A percentile compares a stretch with the other conserved stretches of the same genome.
These are phyloP conservation scores for Artemisia tridentata DNA, from an alignment of 129 eudicot species.

Conservation along the genomic window DNA sequence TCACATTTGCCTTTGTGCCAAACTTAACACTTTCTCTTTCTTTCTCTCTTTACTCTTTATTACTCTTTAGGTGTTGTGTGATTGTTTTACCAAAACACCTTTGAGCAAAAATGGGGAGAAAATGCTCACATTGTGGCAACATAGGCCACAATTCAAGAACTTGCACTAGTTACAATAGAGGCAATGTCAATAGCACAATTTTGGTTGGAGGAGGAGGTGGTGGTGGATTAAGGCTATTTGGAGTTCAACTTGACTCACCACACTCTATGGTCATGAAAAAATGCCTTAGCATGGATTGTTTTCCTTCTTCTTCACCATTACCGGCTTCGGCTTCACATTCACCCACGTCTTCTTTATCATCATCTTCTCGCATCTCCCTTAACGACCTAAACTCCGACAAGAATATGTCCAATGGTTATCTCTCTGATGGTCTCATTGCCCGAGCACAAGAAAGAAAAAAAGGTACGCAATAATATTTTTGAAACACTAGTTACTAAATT, in stretches of 20 bases:
- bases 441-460: constrained; percentile 34
- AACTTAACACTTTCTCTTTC: constrained; percentile 27
- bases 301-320: constrained; percentile 42
- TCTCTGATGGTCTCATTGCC: constrained; percentile 54
- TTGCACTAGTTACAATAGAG: constrained; percentile 43
- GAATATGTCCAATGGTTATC: constrained; percentile 29
- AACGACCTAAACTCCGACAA: constrained; percentile 27
- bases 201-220: constrained; percentile 26
- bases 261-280: constrained; percentile 50
- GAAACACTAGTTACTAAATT: neutral
- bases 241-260: constrained; percentile 68
- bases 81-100: constrained; percentile 25
- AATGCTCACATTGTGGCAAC: constrained; percentile 91
- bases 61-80: constrained; percentile 22
- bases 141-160: constrained; percentile 88
- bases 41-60: constrained; percentile 28
- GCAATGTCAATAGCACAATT: constrained; percentile 25
- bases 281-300: constrained; percentile 72
- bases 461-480: neutral
- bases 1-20: constrained; percentile 28
- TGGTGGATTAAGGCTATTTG: constrained; percentile 61
- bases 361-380: constrained; percentile 36
- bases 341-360: constrained; percentile 44
- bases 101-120: constrained; percentile 57
- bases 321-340: constrained; percentile 43